A percentile compares a stretch with the other conserved stretches of the same genome.
Conservation (phyloP, 331 rosid species). For the Rosa hybrid region DNA sequence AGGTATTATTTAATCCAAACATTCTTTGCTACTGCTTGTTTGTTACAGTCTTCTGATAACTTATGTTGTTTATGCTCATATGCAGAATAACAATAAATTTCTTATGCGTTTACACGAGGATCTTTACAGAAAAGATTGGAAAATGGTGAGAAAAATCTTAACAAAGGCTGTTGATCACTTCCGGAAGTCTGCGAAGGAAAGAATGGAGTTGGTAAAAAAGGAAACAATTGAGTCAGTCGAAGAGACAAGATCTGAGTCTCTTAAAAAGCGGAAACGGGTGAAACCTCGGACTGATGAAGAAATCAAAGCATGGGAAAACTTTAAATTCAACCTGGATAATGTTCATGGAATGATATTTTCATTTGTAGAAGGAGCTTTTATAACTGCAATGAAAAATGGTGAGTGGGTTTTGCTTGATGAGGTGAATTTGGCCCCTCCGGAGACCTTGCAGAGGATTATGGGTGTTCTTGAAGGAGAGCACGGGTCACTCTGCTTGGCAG, state of each 20-base stretch:
- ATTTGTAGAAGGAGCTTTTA: slow-evolving; percentile 92
- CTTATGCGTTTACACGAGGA: slow-evolving; percentile 31
- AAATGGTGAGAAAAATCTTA: slow-evolving; percentile 45
- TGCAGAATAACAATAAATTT: slow-evolving; percentile 48
- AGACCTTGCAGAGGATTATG: slow-evolving; percentile 84
- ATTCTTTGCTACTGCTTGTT: slow-evolving; percentile 13
- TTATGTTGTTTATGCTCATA: slow-evolving; percentile 28
- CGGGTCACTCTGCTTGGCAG: slow-evolving; percentile 84
- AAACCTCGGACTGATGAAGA: slow-evolving; percentile 53
- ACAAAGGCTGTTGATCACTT: slow-evolving; percentile 37
- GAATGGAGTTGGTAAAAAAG: not conserved
- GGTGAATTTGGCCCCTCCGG: slow-evolving; percentile 96
- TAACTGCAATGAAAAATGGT: slow-evolving; percentile 81
- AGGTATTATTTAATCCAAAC: slow-evolving; percentile 43
- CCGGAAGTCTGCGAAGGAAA: slow-evolving; percentile 22
- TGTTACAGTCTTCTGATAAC: slow-evolving; percentile 18
- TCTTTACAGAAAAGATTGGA: slow-evolving; percentile 59
- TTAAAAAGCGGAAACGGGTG: slow-evolving; percentile 68
- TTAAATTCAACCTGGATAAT: slow-evolving; percentile 54
- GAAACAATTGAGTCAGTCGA: slow-evolving; percentile 11
- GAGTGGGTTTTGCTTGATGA: slow-evolving; percentile 98
- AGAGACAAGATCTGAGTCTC: slow-evolving; percentile 34
- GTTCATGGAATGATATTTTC: slow-evolving; percentile 77
- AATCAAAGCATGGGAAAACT: slow-evolving; percentile 65
- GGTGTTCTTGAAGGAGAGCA: slow-evolving; percentile 93